These are phyloP conservation scores for Aquilaria sinensis DNA, from an alignment of 345 rosid genomes.

Conservation along the genomic window DNA sequence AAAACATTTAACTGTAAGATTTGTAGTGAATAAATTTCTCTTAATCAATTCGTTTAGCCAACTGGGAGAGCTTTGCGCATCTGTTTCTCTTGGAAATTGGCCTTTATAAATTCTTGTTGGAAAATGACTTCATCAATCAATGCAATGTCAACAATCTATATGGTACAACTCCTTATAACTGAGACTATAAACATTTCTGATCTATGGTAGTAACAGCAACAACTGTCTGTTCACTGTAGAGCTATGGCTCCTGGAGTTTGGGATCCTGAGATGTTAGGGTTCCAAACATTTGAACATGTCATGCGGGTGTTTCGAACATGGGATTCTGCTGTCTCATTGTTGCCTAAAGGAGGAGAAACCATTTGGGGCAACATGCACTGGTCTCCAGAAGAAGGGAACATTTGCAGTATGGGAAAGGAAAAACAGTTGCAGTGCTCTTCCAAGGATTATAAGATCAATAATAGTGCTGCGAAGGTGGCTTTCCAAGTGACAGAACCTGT, in stretches of 20 bases:
- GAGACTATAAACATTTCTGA: no score
- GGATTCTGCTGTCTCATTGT: conserved; percentile 59
- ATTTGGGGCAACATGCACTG: conserved; percentile 68
- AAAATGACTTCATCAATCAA: no score
- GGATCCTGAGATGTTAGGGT: conserved; percentile 44
- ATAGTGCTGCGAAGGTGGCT: conserved; percentile 19
- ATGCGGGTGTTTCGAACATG: conserved; percentile 62
- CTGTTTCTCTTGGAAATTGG: no score
- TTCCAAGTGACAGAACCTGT: conserved; percentile 29
- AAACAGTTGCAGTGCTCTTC: conserved; percentile 14
- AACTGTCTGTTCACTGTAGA: conserved; percentile 21
- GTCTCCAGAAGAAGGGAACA: conserved; percentile 49
- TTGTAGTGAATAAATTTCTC: neutral
- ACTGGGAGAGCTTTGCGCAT: conserved; percentile 21
- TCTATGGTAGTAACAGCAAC: no score
- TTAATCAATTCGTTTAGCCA: conserved; percentile 1
- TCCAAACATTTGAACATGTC: conserved; percentile 55
- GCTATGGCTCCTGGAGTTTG: conserved; percentile 45
- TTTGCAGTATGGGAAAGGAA: conserved; percentile 32
- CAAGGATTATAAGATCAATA: conserved; percentile 23
- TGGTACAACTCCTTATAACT: no score
- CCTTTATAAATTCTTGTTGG: no score
- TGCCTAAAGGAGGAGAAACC: conserved; percentile 79
- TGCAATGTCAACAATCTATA: no score
- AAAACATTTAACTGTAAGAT: neutral